Base-by-base conservation (phyloP, 164 flowering plant species). In the Liriodendron chinense region DNA sequence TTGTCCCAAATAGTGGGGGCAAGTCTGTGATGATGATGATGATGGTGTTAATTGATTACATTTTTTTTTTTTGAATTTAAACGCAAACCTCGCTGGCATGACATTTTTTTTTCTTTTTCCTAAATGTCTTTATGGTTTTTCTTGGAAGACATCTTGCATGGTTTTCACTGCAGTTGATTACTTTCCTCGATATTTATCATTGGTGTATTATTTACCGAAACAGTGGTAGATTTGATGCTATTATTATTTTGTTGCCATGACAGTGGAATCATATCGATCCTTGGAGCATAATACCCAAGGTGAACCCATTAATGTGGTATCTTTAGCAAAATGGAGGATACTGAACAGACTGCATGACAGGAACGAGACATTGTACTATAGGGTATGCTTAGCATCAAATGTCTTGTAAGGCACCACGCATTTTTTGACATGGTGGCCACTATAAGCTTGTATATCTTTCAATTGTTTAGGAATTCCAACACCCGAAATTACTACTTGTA, bases 291-390 rank as follows among this genome's bases (percentile, higher is more conserved):
- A 94, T 82, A 94, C 93, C 24, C 70, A 56, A 43, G 86, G 88
- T 59, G 88, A 89, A 77, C 87, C 90, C 25, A 76, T 80, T 3
- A 73, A 80, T 72, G 70, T 84, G 75, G 89, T 88, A 23, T 81
- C 99, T 56, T 84, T 96, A 73, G 88, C 99, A 48, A 96, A 96
- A 82, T 96, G 99, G 99, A 90, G 99, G 78, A 92, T 94, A 79
- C 84, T 96, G 77, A 96, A 96, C 80, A 87, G 99, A 80, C 82
- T 96, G 76, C 99, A 96, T 83, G 99, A 96, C 87, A 88, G 99
- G 83, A 96, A 96, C 82, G 99, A 96, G 85, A 96, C 95, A n/a
- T 80, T 96, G 50, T 96, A 96, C 80, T 96, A 94, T 81, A 83
- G 94, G 78, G 99, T 96, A 87, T 87, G 92, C 81, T 82, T 78